Percentiles rank a stretch among this genome's conserved stretches.
Conservation (phyloP, 768 basidiomycete species). For the Termitomyces sp. region DNA sequence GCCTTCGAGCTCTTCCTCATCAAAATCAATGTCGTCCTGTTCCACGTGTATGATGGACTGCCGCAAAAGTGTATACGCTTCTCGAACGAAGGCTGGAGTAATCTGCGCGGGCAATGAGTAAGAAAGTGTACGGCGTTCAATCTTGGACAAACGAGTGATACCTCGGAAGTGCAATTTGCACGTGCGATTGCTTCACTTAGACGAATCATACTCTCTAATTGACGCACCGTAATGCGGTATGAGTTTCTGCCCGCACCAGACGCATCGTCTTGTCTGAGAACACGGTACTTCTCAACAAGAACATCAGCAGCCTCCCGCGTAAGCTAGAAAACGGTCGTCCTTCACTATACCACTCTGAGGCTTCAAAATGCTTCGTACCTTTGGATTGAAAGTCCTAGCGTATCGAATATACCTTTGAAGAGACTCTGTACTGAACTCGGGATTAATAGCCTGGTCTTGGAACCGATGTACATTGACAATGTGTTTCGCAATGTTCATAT, state of each 20-base stretch:
- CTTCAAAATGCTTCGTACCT: conserved; percentile 43
- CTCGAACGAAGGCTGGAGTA: conserved; percentile 88
- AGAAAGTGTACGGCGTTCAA: background rate
- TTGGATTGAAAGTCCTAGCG: conserved; percentile 95
- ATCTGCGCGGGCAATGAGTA: conserved; percentile 53
- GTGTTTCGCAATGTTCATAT: conserved; percentile 91
- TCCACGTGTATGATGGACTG: conserved; percentile 99
- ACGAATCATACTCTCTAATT: conserved; percentile 97
- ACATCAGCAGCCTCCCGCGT: conserved; percentile 90
- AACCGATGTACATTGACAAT: conserved; percentile 98
- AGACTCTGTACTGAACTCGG: conserved; percentile 96
- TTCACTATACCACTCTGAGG: background rate
- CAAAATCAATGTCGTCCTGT: conserved; percentile 97
- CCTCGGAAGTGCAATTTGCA: conserved; percentile 94
- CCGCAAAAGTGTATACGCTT: conserved; percentile 88
- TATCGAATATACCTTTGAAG: conserved; percentile 96
- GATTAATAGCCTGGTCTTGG: conserved; percentile 90
- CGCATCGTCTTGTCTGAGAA: conserved; percentile 88
- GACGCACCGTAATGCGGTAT: conserved; percentile 96
- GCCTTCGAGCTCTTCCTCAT: conserved; percentile 76
- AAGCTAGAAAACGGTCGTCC: conserved; percentile 45
- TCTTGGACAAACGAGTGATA: conserved; percentile 22
- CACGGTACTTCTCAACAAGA: conserved; percentile 92
- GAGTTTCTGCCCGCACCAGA: conserved; percentile 86
- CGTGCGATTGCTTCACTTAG: conserved; percentile 95